Evolutionary conservation across 768 basidiomycete genomes (phyloP).

Genomic region (Pleurotus ostreatus): DNA sequence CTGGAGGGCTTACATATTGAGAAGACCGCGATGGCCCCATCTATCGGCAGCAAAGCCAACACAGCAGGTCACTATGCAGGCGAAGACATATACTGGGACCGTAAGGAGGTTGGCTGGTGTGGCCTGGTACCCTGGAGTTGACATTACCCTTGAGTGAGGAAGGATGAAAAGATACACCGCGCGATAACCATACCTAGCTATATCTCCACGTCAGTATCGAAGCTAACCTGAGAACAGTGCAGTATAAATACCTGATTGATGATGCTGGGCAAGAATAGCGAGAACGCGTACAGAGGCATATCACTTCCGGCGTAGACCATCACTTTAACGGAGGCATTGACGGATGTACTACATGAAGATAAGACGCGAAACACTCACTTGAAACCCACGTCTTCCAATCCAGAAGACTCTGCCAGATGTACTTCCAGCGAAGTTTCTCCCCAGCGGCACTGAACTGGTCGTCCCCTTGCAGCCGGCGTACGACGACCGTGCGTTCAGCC

Average conservation of each 20-base stretch:
- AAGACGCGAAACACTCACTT: constrained; percentile 27
- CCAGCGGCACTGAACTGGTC: constrained; percentile 73
- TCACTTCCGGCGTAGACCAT: constrained; percentile 51
- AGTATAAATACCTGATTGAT: constrained; percentile 53
- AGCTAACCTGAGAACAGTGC: too few relatives aligned
- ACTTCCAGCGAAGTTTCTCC: constrained; percentile 53
- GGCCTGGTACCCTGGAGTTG: constrained; percentile 50
- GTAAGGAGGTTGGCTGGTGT: constrained; percentile 74
- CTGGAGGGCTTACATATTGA: constrained; percentile 51
- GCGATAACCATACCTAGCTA: constrained; percentile 35
- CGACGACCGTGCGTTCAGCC: constrained; percentile 60
- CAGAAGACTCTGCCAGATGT: constrained; percentile 52
- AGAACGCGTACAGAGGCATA: constrained; percentile 73
- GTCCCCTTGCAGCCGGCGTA: constrained; percentile 62
- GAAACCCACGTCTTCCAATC: constrained; percentile 75
- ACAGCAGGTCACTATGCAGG: constrained; percentile 60
- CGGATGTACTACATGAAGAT: neutral
- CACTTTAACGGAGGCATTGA: constrained; percentile 31
- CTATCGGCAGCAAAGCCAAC: constrained; percentile 65
- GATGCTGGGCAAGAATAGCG: constrained; percentile 76
- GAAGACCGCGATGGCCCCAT: constrained; percentile 52
- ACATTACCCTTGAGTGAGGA: neutral
- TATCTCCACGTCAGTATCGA: neutral
- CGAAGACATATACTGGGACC: constrained; percentile 72
- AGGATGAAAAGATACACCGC: neutral